Conservation (phyloP, 108 stramenopile species). For the Skeletonema menzelii region DNA sequence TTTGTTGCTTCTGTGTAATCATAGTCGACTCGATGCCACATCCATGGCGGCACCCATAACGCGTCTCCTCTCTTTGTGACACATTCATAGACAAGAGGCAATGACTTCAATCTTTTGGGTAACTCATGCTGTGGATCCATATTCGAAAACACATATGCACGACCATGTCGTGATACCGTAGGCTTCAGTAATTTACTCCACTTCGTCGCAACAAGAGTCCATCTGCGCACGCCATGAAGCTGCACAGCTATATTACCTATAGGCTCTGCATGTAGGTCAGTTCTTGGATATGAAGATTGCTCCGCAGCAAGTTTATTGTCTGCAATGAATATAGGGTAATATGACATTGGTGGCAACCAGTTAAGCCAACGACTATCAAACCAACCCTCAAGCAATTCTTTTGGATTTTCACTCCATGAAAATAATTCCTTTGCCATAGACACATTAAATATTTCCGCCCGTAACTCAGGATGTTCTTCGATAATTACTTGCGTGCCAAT, state of each 20-base stretch:
- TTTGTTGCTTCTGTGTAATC: neutral
- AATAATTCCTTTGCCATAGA: conserved; percentile 59
- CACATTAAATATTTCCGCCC: conserved; percentile 56
- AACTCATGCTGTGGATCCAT: conserved; percentile 24
- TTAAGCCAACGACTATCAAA: neutral
- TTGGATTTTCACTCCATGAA: conserved; percentile 53
- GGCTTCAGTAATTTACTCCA: conserved; percentile 60
- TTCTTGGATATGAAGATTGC: conserved; percentile 32
- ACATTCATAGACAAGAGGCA: conserved; percentile 57
- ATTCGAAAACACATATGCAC: conserved; percentile 68
- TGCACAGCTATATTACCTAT: conserved; percentile 86
- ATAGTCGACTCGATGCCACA: conserved; percentile 90
- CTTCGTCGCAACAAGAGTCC: conserved; percentile 73
- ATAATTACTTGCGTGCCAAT: conserved; percentile 78
- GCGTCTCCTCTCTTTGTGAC: conserved; percentile 69
- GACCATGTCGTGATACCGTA: conserved; percentile 64
- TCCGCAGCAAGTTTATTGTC: conserved; percentile 7
- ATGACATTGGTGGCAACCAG: conserved; percentile 53
- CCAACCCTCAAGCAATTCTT: neutral
- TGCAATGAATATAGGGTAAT: conserved; percentile 77
- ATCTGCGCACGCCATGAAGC: conserved; percentile 59
- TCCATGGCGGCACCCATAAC: conserved; percentile 87
- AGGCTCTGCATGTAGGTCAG: conserved; percentile 84
- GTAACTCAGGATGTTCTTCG: conserved; percentile 53
- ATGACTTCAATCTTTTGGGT: conserved; percentile 19